A percentile compares a stretch with the other conserved stretches of the same genome.
These are phyloP conservation scores for Thinopyrum elongatum DNA, from an alignment of 176 grass and related monocot genomes.

Conservation along the genomic window DNA sequence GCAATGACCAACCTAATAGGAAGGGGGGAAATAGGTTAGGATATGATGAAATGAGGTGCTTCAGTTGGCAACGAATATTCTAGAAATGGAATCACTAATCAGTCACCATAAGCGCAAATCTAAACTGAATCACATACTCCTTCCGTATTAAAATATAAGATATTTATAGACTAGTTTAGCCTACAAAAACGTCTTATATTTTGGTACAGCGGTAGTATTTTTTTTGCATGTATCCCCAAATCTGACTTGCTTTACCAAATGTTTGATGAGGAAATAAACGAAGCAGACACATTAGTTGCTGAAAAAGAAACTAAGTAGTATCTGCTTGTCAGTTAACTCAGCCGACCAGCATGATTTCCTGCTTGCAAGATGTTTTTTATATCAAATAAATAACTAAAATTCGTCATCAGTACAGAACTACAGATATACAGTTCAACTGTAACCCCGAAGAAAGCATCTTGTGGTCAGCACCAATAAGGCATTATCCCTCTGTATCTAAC, in stretches of 20 bases:
- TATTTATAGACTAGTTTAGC: too few relatives aligned
- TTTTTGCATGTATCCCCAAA: not conserved
- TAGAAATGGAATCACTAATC: constrained; percentile 6
- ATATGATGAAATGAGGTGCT: constrained; percentile 2
- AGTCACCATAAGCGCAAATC: not conserved
- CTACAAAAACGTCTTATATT: too few relatives aligned
- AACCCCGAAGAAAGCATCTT: not conserved
- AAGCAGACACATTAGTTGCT: not conserved
- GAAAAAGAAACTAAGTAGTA: not conserved
- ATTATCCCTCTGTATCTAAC: not conserved
- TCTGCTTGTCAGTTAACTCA: not conserved
- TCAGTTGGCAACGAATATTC: not conserved
- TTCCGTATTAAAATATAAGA: not conserved
- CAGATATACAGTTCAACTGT: not conserved
- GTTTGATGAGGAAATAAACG: not conserved
- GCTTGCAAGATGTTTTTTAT: not conserved
- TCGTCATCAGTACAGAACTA: not conserved
- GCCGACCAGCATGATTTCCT: not conserved
- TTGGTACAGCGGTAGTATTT: too few relatives aligned
- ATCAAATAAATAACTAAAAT: not conserved
- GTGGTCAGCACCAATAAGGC: not conserved
- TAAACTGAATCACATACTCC: not conserved
- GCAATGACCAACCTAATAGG: constrained; percentile 13
- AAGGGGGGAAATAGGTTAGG: constrained; percentile 3
- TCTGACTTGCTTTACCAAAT: constrained; percentile 4